Evolutionary conservation across 352 stramenopile species (phyloP).

Genomic region (Achlya hypogyna): DNA sequence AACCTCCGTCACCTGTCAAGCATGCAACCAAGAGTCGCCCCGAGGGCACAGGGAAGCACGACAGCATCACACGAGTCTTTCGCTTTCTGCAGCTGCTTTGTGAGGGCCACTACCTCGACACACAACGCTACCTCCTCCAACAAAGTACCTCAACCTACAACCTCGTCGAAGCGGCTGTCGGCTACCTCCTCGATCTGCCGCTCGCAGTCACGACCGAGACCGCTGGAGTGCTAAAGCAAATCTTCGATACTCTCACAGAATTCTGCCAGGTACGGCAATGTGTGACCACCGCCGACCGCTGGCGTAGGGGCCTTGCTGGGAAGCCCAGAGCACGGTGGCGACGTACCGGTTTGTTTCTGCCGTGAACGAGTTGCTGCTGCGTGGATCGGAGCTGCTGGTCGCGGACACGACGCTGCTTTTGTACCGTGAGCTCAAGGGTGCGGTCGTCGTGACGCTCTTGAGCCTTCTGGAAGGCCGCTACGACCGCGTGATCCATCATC

Average conservation of each 20-base stretch:
- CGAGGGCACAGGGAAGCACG: not conserved
- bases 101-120: constrained; percentile 60
- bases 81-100: constrained; percentile 65
- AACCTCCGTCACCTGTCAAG: too few species aligned
- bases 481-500: constrained; percentile 42
- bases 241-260: constrained; percentile 70
- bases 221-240: constrained; percentile 45
- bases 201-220: constrained; percentile 38
- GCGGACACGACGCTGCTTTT: constrained; percentile 16
- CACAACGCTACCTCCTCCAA: constrained; percentile 43
- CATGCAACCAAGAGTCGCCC: too few species aligned
- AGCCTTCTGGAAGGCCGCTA: constrained; percentile 56
- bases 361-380: constrained; percentile 57
- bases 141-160: constrained; percentile 36
- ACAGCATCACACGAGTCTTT: constrained; percentile 41
- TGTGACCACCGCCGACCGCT: not conserved
- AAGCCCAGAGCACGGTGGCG: constrained; percentile 59
- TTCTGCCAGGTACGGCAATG: constrained; percentile 40
- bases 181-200: constrained; percentile 58
- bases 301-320: constrained; percentile 37
- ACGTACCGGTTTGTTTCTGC: constrained; percentile 72
- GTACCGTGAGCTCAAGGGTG: constrained; percentile 34
- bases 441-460: constrained; percentile 49
- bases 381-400: constrained; percentile 33
- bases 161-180: constrained; percentile 53